phyloP scores from a whole-genome alignment of 1,284 basidiomycete genomes.

The Fomitopsis betulina region DNA sequence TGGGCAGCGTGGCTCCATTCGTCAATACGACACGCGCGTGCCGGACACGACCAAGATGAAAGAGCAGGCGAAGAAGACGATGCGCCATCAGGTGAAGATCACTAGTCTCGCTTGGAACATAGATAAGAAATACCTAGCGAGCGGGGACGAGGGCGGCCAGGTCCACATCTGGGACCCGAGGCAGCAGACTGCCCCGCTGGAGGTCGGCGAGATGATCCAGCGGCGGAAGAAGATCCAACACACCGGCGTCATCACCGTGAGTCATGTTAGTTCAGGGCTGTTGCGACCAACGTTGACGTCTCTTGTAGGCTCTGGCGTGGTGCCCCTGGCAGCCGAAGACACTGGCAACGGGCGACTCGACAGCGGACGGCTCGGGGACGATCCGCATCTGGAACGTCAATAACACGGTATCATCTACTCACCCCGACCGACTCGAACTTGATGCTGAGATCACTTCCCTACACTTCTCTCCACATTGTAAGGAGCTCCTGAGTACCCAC shows the following conservation, averaged over 20 bases:
- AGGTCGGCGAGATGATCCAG: constrained; percentile 50
- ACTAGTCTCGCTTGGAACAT: constrained; percentile 44
- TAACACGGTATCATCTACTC: constrained; percentile 37
- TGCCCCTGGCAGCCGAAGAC: constrained; percentile 86
- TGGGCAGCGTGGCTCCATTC: constrained; percentile 42
- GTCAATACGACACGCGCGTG: constrained; percentile 49
- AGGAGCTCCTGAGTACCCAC: constrained; percentile 86
- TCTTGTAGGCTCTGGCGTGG: constrained; percentile 82
- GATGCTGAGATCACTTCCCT: constrained; percentile 75
- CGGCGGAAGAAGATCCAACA: constrained; percentile 44
- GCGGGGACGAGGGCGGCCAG: constrained; percentile 46
- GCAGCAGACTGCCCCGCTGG: constrained; percentile 39
- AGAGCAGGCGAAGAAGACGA: constrained; percentile 45
- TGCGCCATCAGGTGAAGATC: constrained; percentile 46
- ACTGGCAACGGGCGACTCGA: constrained; percentile 81
- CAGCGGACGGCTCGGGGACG: constrained; percentile 55
- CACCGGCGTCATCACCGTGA: constrained; percentile 24
- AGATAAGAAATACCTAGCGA: constrained; percentile 45
- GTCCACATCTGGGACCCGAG: constrained; percentile 52
- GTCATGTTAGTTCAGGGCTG: not conserved
- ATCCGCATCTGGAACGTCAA: constrained; percentile 75
- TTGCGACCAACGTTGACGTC: not conserved
- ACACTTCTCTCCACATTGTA: constrained; percentile 82
- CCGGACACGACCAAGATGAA: constrained; percentile 42
- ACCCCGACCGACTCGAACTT: constrained; percentile 57